Evolutionary conservation across 2,329 filamentous ascomycete genomes (phyloP).

Genomic region (Hymenoscyphus fraxineus): DNA sequence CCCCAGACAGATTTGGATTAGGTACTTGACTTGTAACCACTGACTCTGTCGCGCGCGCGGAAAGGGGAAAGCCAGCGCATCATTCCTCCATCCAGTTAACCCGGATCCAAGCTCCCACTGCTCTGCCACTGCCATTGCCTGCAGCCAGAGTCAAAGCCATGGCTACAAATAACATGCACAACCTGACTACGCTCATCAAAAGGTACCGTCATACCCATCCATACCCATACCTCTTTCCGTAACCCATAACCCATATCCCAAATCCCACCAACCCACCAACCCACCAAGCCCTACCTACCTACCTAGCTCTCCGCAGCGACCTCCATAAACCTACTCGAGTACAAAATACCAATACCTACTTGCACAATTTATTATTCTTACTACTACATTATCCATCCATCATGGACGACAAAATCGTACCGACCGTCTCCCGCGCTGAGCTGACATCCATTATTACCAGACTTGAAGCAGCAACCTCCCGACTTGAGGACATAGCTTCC

Average conservation of each 20-base stretch:
- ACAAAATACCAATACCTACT: no score
- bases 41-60: neutral
- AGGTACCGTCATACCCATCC: slow-evolving; percentile 53
- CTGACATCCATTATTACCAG: slow-evolving; percentile 49
- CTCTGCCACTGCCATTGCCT: neutral
- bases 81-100: slow-evolving; percentile 23
- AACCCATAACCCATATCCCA: slow-evolving; percentile 5
- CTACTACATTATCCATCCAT: slow-evolving; percentile 13
- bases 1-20: neutral
- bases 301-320: neutral
- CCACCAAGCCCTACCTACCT: neutral
- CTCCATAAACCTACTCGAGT: no score
- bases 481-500: slow-evolving; percentile 92
- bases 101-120: slow-evolving; percentile 18
- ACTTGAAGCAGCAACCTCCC: slow-evolving; percentile 93
- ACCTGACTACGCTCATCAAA: slow-evolving; percentile 96
- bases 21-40: neutral
- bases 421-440: slow-evolving; percentile 24
- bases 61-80: neutral
- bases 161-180: slow-evolving; percentile 86
- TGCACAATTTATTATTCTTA: neutral
- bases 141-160: slow-evolving; percentile 41
- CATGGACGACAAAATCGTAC: slow-evolving; percentile 28
- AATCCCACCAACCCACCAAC: slow-evolving; percentile 8
- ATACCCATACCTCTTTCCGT: slow-evolving; percentile 33